phyloP scores from a whole-genome alignment of 768 basidiomycete genomes.

The Hortiboletus flavorubellus region DNA sequence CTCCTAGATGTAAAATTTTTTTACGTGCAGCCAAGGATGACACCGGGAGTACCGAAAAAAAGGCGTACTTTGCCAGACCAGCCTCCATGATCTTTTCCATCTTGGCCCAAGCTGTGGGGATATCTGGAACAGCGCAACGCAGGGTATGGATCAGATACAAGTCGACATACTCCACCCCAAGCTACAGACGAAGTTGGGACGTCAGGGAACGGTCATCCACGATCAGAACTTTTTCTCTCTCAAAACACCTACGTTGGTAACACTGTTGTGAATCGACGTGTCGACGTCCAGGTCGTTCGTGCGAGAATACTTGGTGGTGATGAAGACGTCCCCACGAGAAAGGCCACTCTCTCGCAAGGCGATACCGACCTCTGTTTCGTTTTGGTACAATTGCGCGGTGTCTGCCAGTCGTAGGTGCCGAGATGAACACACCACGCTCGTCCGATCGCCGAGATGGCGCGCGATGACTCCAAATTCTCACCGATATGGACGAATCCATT shows the following conservation, averaged over 20 bases:
- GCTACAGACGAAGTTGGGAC: conserved; percentile 33
- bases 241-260: conserved; percentile 48
- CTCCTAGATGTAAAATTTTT: conserved; percentile 39
- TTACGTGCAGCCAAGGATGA: background rate
- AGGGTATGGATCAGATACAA: conserved; percentile 69
- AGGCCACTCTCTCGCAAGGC: conserved; percentile 52
- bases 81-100: conserved; percentile 60
- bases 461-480: conserved; percentile 31
- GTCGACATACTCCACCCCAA: conserved; percentile 64
- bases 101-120: conserved; percentile 59
- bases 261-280: conserved; percentile 54
- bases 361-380: conserved; percentile 49
- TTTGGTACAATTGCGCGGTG: conserved; percentile 61
- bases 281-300: conserved; percentile 47
- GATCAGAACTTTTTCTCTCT: background rate
- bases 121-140: conserved; percentile 50
- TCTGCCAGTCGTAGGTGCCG: conserved; percentile 37
- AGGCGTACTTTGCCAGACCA: conserved; percentile 56
- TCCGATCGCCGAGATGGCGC: too few species aligned
- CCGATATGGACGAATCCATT: conserved; percentile 64
- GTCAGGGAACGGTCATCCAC: background rate
- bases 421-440: too few species aligned
- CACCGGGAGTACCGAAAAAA: background rate
- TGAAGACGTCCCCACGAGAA: conserved; percentile 53
- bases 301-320: conserved; percentile 68